phyloP scores from a whole-genome alignment of 345 rosid genomes.

The Syzygium grande region DNA sequence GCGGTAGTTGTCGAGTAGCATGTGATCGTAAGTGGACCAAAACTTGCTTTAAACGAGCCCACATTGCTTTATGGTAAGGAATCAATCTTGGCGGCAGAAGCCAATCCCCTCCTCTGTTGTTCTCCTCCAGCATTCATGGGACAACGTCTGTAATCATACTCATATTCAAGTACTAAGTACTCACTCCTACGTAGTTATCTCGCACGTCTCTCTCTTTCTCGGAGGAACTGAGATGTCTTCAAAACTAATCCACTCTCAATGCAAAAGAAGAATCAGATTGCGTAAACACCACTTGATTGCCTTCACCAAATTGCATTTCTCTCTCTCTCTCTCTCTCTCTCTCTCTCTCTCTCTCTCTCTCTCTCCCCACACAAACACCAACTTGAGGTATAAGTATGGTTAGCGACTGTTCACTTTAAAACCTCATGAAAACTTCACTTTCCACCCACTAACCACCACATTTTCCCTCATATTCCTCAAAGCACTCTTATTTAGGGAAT shows the following conservation, averaged over 20 bases:
- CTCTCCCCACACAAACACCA: not conserved
- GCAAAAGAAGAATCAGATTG: conserved; percentile 45
- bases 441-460: not conserved
- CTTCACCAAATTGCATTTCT: conserved; percentile 28
- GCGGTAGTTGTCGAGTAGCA: not conserved
- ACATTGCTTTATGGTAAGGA: not conserved
- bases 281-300: conserved; percentile 52
- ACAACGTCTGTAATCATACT: not conserved
- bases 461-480: not conserved
- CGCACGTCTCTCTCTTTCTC: not conserved
- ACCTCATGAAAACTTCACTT: not conserved
- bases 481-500: not conserved
- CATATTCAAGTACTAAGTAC: not conserved
- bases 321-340: conserved; percentile 15
- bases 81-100: not conserved
- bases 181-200: not conserved
- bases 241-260: conserved; percentile 32
- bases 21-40: not conserved
- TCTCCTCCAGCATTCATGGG: not conserved
- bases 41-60: not conserved
- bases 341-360: conserved; percentile 13
- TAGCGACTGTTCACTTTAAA: conserved; percentile 8
- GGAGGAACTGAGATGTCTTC: conserved; percentile 28
- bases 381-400: conserved; percentile 50
- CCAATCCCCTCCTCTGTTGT: not conserved